Evolutionary conservation across 164 flowering plant species (phyloP), one percentile per base, ranked within the genome.

Genomic region (Sextonia rubra): DNA sequence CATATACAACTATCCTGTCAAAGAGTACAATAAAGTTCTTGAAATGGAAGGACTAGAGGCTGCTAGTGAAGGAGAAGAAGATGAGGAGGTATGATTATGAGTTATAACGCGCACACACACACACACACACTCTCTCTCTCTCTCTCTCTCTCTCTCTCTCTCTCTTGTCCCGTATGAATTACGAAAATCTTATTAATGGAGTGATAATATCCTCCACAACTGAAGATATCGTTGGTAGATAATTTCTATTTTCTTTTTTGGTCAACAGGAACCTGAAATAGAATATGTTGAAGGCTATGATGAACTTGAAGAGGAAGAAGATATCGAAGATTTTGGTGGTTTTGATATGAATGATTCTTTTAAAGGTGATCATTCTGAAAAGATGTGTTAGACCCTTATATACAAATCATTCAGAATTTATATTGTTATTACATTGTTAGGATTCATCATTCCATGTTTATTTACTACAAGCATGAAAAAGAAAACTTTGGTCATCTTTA

Each of bases 211-310:
- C 30, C 23, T 37, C 9, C 20, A 64, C 22, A 12, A 27, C 26
- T 25, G 49, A 32, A 14, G 20, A 18, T 25, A 12, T 56, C 49
- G 11, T 27, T 47, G 26, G 69, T 29, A 29, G 27, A 69, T 69
- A 8, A n/a, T 24, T 60, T 73, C 37, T 18, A 11, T 64, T 44
- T 30, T 0, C 20, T 48, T 52, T 64, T 18, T 6, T 64, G 68
- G 52, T 47, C 22, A 75, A 65, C 84, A 89, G 94, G 95, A 92
- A 77, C 71, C 75, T 70, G 89, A 84, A 71, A 75, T 85, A 32
- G 97, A 92, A 74, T 94, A 81, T 77, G 94, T 94, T 72, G 97
- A 92, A 83, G 98, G 87, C 65, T 84, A 84, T 83, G 97, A 89
- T 62, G 97, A 86, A 24, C 85, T 88, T 74, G 94, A 91, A 80